These are phyloP conservation scores for Noccaea caerulescens DNA, from an alignment of 345 rosid genomes.

Conservation along the genomic window DNA sequence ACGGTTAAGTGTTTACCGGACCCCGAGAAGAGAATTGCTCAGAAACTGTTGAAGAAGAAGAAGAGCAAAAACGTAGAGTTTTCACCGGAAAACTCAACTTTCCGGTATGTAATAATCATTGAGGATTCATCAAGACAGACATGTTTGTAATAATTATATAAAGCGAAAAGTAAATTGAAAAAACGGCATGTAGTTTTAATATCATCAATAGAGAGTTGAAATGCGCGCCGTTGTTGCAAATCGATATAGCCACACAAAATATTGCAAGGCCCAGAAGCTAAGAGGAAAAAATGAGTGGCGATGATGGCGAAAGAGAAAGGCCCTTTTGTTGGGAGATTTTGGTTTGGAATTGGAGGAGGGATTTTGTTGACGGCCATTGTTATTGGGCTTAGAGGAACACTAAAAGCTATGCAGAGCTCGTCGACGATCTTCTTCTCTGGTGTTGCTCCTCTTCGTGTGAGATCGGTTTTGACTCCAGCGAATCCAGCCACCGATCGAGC, in stretches of 20 bases:
- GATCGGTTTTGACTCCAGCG: constrained; percentile 48
- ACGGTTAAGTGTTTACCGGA: constrained; percentile 52
- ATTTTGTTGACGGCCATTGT: constrained; percentile 36
- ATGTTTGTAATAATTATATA: constrained; percentile 11
- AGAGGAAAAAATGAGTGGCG: constrained; percentile 22
- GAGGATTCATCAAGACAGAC: constrained; percentile 44
- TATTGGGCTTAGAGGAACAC: constrained; percentile 39
- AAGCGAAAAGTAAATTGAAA: neutral
- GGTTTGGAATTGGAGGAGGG: constrained; percentile 17
- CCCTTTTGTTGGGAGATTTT: constrained; percentile 29
- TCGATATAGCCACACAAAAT: constrained; percentile 15
- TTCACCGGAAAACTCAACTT: constrained; percentile 61
- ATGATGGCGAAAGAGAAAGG: constrained; percentile 38
- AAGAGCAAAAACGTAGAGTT: constrained; percentile 50
- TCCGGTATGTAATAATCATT: constrained; percentile 68
- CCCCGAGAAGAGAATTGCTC: constrained; percentile 48
- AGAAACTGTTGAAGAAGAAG: constrained; percentile 54
- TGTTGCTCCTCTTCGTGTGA: constrained; percentile 41
- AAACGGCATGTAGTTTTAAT: constrained; percentile 25
- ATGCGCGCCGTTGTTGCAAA: constrained; percentile 22
- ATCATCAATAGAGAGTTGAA: neutral
- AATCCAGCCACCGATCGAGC: constrained; percentile 46
- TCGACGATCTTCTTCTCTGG: constrained; percentile 43
- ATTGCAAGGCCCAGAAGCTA: constrained; percentile 38
- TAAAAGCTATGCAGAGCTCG: constrained; percentile 48